These are phyloP conservation scores for Entonaema liquescens DNA, from an alignment of 495 filamentous ascomycete species.

Conservation along the genomic window DNA sequence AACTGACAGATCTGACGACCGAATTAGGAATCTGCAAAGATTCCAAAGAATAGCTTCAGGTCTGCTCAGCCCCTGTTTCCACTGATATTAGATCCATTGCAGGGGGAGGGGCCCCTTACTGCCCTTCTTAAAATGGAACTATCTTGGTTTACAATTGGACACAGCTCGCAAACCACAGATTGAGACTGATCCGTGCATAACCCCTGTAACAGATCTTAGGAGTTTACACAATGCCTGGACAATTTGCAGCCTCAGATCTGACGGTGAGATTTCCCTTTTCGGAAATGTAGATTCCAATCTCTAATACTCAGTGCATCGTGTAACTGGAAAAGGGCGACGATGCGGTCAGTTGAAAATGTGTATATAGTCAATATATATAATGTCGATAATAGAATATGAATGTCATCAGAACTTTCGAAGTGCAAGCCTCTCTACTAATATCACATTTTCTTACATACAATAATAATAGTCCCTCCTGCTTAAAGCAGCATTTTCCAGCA, in stretches of 20 bases:
- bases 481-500: not conserved
- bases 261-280: slow-evolving; percentile 17
- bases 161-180: not conserved
- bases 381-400: not conserved
- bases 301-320: slow-evolving; percentile 7
- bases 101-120: not conserved
- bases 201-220: not conserved
- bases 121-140: slow-evolving; percentile 6
- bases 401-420: not conserved
- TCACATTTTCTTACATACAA: not conserved
- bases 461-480: not conserved
- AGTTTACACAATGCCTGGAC: not conserved
- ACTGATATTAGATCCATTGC: slow-evolving; percentile 10
- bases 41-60: slow-evolving; percentile 12
- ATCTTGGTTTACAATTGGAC: slow-evolving; percentile 3
- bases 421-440: slow-evolving; percentile 12
- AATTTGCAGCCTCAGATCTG: slow-evolving; percentile 16
- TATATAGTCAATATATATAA: slow-evolving; percentile 29
- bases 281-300: slow-evolving; percentile 33
- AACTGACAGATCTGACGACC: slow-evolving; percentile 19
- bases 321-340: not conserved
- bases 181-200: not conserved
- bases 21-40: slow-evolving; percentile 17
- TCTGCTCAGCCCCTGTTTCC: slow-evolving; percentile 15
- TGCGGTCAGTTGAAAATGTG: not conserved